Percentiles rank a stretch among this genome's conserved stretches.
Evolutionary conservation across 257 asterid genomes (phyloP).

Genomic region (Paraleonurus japonicus): DNA sequence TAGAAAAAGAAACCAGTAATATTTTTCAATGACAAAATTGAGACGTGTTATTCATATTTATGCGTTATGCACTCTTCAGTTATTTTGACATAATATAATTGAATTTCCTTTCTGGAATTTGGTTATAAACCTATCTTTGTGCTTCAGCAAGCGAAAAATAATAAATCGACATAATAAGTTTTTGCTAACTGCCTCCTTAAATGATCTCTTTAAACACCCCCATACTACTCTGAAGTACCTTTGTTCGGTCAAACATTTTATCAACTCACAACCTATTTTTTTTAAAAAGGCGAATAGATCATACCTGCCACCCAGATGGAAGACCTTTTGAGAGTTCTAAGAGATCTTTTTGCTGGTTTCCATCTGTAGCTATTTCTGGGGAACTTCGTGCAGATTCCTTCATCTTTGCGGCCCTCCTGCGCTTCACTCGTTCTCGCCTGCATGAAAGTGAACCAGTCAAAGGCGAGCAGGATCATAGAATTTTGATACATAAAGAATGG

Average conservation of each 20-base stretch:
- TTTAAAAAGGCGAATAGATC: neutral
- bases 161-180: neutral
- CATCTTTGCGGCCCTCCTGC: slow-evolving; percentile 61
- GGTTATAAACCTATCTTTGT: neutral
- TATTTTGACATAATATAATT: neutral
- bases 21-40: neutral
- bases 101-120: neutral
- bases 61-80: neutral
- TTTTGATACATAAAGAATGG: neutral
- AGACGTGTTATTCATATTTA: neutral
- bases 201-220: neutral
- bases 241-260: neutral
- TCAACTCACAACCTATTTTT: slow-evolving; percentile 12
- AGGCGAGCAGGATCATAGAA: neutral
- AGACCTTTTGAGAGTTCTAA: slow-evolving; percentile 65
- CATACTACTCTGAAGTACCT: neutral
- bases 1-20: neutral
- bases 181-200: neutral
- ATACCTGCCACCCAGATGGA: slow-evolving; percentile 95
- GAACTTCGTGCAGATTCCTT: slow-evolving; percentile 45
- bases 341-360: slow-evolving; percentile 53
- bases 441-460: slow-evolving; percentile 27
- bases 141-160: neutral
- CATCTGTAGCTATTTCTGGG: slow-evolving; percentile 39
- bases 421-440: slow-evolving; percentile 98